These are phyloP conservation scores for Psilocybe subaeruginosa DNA, from an alignment of 768 basidiomycete genomes.

Conservation along the genomic window DNA sequence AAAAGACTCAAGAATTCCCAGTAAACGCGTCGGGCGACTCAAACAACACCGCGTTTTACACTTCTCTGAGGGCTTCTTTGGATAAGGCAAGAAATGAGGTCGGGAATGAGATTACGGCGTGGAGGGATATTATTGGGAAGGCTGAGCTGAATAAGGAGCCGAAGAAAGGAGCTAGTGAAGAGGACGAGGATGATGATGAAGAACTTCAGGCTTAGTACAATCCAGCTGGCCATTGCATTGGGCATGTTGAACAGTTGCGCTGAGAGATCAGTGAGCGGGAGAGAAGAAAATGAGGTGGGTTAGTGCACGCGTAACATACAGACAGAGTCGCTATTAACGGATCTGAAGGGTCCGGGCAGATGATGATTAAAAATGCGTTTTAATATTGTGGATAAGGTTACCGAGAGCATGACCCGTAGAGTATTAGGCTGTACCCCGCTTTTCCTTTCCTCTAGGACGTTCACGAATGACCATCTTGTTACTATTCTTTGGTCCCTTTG, in stretches of 20 bases:
- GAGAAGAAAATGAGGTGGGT: neutral
- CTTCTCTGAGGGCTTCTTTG: conserved; percentile 49
- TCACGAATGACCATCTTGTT: conserved; percentile 91
- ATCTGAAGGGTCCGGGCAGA: neutral
- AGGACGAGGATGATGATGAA: conserved; percentile 34
- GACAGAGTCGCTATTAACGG: conserved; percentile 2
- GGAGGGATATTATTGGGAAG: conserved; percentile 76
- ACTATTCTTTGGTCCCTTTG: conserved; percentile 86
- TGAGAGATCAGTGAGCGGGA: neutral
- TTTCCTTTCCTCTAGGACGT: conserved; percentile 74
- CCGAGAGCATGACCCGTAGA: conserved; percentile 12
- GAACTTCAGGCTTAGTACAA: conserved; percentile 8
- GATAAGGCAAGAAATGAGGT: conserved; percentile 53
- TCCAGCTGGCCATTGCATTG: neutral
- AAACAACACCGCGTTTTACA: conserved; percentile 48
- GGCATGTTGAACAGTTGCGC: neutral
- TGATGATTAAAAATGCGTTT: conserved; percentile 10
- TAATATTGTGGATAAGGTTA: conserved; percentile 11
- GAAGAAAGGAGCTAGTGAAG: conserved; percentile 44
- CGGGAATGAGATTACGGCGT: conserved; percentile 71
- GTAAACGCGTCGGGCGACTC: conserved; percentile 18
- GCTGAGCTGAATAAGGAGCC: conserved; percentile 64
- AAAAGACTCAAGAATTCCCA: conserved; percentile 16
- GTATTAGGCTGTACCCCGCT: conserved; percentile 42
- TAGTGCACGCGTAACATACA: neutral